Evolutionary conservation across 345 rosid genomes (phyloP).

Genomic region (Acer yangbiense): DNA sequence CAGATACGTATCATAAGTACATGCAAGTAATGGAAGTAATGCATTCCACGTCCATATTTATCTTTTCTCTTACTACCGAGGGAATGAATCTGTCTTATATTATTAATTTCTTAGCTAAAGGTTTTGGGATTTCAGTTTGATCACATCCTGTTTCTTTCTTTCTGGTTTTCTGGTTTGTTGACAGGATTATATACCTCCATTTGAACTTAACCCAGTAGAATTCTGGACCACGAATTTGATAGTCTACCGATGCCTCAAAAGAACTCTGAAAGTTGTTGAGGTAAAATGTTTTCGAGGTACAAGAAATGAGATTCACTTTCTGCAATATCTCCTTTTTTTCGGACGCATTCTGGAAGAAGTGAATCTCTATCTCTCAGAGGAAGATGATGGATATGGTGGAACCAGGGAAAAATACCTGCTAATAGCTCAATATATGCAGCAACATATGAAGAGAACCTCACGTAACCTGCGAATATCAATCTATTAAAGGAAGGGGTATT

Average conservation of each 20-base stretch:
- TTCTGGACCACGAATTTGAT: slow-evolving; percentile 14
- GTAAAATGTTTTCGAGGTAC: slow-evolving; percentile 33
- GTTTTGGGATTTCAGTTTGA: too few species aligned
- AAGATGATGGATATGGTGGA: background rate
- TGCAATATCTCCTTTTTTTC: slow-evolving; percentile 22
- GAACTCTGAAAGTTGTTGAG: slow-evolving; percentile 38
- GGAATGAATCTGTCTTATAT: too few species aligned
- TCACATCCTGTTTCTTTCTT: too few species aligned
- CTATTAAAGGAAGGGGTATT: background rate
- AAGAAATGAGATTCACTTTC: slow-evolving; percentile 15
- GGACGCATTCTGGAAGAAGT: slow-evolving; percentile 34
- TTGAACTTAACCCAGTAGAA: slow-evolving; percentile 1
- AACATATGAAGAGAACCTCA: background rate
- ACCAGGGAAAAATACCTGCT: background rate
- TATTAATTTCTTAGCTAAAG: too few species aligned
- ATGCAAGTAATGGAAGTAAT: too few species aligned
- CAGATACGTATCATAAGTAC: too few species aligned
- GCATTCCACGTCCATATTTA: too few species aligned
- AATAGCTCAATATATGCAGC: slow-evolving; percentile 11
- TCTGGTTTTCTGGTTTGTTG: background rate
- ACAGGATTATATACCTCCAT: slow-evolving; percentile 25
- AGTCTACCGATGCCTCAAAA: slow-evolving; percentile 23
- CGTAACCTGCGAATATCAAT: background rate
- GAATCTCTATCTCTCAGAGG: slow-evolving; percentile 23
- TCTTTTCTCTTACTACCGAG: too few species aligned